A percentile compares a stretch with the other conserved stretches of the same genome.
Conservation (phyloP, 225 moss, liverwort and hornwort species). For the Takakia lepidozioides region DNA sequence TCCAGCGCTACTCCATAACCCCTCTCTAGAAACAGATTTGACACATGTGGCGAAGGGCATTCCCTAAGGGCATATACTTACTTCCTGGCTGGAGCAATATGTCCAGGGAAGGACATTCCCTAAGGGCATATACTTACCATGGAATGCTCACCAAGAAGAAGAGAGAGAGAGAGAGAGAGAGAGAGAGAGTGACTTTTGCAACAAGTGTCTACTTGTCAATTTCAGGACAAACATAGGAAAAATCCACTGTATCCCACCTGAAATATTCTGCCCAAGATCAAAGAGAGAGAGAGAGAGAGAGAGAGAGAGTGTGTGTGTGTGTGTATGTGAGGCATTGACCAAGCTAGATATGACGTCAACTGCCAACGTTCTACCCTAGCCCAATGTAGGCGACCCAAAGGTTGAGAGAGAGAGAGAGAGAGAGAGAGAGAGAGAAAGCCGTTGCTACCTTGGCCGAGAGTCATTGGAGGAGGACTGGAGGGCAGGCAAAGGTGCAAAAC, state of each 20-base stretch:
- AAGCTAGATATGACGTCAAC: background rate
- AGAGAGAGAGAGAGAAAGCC: too few relatives aligned
- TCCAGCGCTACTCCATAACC: too few relatives aligned
- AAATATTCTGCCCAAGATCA: too few relatives aligned
- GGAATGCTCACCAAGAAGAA: background rate
- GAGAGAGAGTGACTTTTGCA: too few relatives aligned
- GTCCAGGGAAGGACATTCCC: background rate
- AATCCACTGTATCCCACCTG: background rate
- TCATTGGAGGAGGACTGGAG: conserved; percentile 22
- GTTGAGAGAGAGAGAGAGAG: too few relatives aligned
- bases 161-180: background rate
- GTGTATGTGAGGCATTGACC: background rate
- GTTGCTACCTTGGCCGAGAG: conserved; percentile 28
- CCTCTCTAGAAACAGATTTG: background rate
- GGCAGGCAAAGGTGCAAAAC: conserved; percentile 60
- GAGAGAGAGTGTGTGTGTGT: background rate
- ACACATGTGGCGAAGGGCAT: background rate
- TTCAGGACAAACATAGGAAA: too few relatives aligned
- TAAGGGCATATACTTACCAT: background rate
- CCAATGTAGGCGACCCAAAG: background rate
- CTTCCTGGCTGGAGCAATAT: too few relatives aligned
- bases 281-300: background rate
- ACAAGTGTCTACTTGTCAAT: too few relatives aligned
- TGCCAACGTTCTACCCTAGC: background rate
- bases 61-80: too few relatives aligned